A percentile compares a stretch with the other conserved stretches of the same genome.
Conservation (phyloP, 129 eudicot species). For the Flaveria trinervia region DNA sequence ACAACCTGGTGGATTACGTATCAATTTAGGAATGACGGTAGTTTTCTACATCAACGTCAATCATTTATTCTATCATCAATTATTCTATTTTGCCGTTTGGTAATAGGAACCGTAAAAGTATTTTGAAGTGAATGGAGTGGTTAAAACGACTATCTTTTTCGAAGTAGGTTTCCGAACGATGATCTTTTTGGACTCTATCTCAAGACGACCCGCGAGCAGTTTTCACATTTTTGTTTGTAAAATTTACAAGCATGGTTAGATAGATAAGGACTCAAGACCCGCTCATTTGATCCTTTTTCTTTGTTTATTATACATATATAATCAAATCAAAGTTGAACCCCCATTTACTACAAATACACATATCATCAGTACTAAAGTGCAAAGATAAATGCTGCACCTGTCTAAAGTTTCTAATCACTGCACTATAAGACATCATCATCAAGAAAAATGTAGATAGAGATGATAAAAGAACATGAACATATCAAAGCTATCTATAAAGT, state of each 20-base stretch:
- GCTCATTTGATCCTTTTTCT: not conserved
- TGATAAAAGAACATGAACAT: slow-evolving; percentile 14
- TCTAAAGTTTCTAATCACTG: slow-evolving; percentile 24
- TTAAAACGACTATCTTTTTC: too few relatives aligned
- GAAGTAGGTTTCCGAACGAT: too few relatives aligned
- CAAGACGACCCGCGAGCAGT: not conserved
- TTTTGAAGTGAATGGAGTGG: too few relatives aligned
- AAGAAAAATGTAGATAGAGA: slow-evolving; percentile 24
- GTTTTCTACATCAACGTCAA: too few relatives aligned
- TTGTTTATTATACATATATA: not conserved
- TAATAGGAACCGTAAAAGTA: too few relatives aligned
- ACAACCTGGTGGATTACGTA: too few relatives aligned
- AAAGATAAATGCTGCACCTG: slow-evolving; percentile 18
- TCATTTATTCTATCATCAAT: too few relatives aligned
- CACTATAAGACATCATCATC: slow-evolving; percentile 32
- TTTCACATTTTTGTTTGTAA: not conserved
- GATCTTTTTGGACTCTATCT: not conserved
- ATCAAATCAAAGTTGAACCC: not conserved
- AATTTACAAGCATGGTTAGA: not conserved
- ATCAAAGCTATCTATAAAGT: slow-evolving; percentile 28
- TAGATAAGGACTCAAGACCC: not conserved
- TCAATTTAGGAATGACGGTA: too few relatives aligned
- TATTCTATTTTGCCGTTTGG: too few relatives aligned
- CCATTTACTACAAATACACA: slow-evolving; percentile 20
- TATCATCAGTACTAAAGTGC: slow-evolving; percentile 11